Evolutionary conservation across 176 grass and related monocot genomes (phyloP).

Genomic region (Microstegium vimineum): DNA sequence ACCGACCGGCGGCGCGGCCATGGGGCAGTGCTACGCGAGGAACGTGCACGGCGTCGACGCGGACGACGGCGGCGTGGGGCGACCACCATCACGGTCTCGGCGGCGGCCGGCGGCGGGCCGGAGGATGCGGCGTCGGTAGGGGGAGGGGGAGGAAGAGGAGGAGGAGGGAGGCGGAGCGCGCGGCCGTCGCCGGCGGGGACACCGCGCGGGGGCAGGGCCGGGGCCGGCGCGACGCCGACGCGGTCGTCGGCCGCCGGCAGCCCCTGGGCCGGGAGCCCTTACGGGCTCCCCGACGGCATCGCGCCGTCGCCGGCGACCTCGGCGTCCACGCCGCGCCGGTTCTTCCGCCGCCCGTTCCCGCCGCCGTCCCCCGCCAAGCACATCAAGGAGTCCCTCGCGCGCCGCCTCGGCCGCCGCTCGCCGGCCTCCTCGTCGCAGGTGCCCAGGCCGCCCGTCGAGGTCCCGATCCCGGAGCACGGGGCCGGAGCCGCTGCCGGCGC

Average conservation of each 20-base stretch:
- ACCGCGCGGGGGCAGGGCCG: constrained; percentile 26
- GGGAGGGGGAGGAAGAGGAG: neutral
- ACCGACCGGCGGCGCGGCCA: neutral
- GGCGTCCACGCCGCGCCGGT: constrained; percentile 61
- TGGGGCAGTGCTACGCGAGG: constrained; percentile 95
- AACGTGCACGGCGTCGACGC: constrained; percentile 45
- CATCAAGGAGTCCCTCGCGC: constrained; percentile 91
- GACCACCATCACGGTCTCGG: constrained; percentile 37
- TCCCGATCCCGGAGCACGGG: constrained; percentile 41
- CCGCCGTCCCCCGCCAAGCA: constrained; percentile 95
- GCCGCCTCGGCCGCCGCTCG: constrained; percentile 41
- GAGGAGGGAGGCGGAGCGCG: constrained; percentile 28
- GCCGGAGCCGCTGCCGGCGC: neutral
- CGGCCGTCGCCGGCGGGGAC: constrained; percentile 40
- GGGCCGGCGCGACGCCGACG: constrained; percentile 37
- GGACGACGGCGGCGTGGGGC: constrained; percentile 11
- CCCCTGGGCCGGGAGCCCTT: constrained; percentile 72
- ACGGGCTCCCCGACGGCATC: constrained; percentile 57
- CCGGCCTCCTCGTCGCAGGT: constrained; percentile 23
- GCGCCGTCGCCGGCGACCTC: constrained; percentile 70
- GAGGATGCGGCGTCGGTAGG: neutral
- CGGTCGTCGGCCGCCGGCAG: constrained; percentile 47
- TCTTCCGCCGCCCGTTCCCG: constrained; percentile 89
- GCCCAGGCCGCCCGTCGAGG: neutral
- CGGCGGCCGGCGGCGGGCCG: neutral